Base-by-base conservation (phyloP, 495 filamentous ascomycete genomes). In the Talaromyces wortmannii region DNA sequence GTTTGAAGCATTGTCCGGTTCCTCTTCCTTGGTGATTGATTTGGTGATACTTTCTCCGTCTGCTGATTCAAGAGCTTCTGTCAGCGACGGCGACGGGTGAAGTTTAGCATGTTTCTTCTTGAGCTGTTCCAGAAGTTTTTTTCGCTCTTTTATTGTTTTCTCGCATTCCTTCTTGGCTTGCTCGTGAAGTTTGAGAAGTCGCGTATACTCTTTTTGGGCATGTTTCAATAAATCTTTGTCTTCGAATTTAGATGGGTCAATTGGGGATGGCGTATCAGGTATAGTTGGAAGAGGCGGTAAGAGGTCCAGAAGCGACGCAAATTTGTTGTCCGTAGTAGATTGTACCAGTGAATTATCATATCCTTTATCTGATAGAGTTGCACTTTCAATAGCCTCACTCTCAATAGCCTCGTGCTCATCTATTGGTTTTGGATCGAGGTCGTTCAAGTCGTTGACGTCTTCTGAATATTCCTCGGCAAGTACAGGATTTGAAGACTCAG, bases 201-300 rank as follows among this genome's bases (percentile, higher is more conserved):
- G 73, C 55, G 73, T 76, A 49, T 83, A 78, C 54, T 86, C 80
- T 56, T 82, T 85, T 61, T 86, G 80, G 4, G 82, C 86, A 32
- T 80, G 72, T 61, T 86, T 90, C 13, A 82, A 81, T 17, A 77
- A 64, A 16, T 81, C 79, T 57, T 85, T 85, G 64, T 88, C 81
- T 2, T 71, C 62, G 57, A 79, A 81, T 48, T 66, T 63, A 29
- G 72, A 68, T 3, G 82, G 58, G 61, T 87, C 74, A 5, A 81
- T 71, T 17, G 46, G 74, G 12, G 67, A 55, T 7, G 79, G 79
- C 53, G 67, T 63, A 18, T 65, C 13, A 6, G 78, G 78, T 2
- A 61, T 50, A 7, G 64, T 59, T 13, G 72, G 62, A 16, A 76
- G 57, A 11, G 67, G 65, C 1, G 76, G 70, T 3, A 53, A 23